A percentile compares a stretch with the other conserved stretches of the same genome.
Evolutionary conservation across 768 basidiomycete species (phyloP).

Genomic region (Psilocybe cyanescens): DNA sequence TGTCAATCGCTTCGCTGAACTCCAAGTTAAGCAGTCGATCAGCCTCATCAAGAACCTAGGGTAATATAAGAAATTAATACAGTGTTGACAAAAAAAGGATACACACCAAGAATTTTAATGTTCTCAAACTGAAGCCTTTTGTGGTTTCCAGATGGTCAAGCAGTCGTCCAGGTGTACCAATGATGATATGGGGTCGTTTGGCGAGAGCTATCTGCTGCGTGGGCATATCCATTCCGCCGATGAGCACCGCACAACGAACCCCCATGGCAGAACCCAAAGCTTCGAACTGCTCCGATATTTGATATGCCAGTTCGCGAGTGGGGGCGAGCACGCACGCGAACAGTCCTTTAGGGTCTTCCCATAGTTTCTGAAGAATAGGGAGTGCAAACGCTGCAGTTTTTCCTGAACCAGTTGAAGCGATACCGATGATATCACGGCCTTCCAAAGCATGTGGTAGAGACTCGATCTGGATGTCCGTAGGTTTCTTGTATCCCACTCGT

Average conservation of each 20-base stretch:
- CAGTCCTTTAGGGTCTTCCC: slow-evolving; percentile 92
- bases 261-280: slow-evolving; percentile 92
- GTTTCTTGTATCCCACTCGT: slow-evolving; percentile 79
- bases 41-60: slow-evolving; percentile 95
- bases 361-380: slow-evolving; percentile 94
- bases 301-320: slow-evolving; percentile 97
- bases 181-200: slow-evolving; percentile 92
- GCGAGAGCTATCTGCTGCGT: slow-evolving; percentile 90
- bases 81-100: background rate
- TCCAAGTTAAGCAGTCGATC: slow-evolving; percentile 96
- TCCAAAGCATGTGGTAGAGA: slow-evolving; percentile 86
- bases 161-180: slow-evolving; percentile 93
- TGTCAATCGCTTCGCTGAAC: slow-evolving; percentile 94
- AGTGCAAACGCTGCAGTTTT: slow-evolving; percentile 98
- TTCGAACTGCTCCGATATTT: slow-evolving; percentile 97
- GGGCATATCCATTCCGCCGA: slow-evolving; percentile 95
- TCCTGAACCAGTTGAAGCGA: slow-evolving; percentile 97
- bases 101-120: slow-evolving; percentile 85
- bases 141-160: slow-evolving; percentile 96
- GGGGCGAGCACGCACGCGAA: slow-evolving; percentile 95
- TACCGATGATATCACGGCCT: slow-evolving; percentile 95
- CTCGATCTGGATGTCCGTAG: slow-evolving; percentile 90
- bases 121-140: slow-evolving; percentile 91
- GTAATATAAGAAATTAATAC: background rate
- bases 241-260: slow-evolving; percentile 86